Evolutionary conservation across 1,284 basidiomycete species (phyloP), one percentile per base, ranked within the genome.

Genomic region (Termitomyces sp.): DNA sequence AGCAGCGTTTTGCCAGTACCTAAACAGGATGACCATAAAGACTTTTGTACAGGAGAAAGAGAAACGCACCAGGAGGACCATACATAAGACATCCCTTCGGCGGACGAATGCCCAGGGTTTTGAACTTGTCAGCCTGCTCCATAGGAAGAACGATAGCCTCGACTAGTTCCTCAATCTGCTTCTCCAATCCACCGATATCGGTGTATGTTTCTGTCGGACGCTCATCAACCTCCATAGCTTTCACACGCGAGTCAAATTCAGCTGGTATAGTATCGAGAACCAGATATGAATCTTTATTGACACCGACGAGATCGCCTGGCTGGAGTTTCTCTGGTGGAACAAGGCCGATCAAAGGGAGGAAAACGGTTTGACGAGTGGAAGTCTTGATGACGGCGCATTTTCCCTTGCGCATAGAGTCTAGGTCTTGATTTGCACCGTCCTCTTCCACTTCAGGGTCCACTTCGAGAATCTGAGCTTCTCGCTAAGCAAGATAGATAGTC

Each of bases 171-270:
- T 99, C 97, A 64, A 99, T 98, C 75, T 99, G 97, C 74, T 99
- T 98, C 79, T 98, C 98, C 75, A 97, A 84, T 24, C 96, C 96
- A 70, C 96, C 96, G 57, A 99, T 90, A 69, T 98, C 96, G 34
- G 94, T 94, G 69, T 98, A 99, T 1, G 92, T 96, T 64, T 98
- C 94, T 54, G 96, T 96, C n/a, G 96, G 96, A 64, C 96, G 89
- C 73, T 99, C 96, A 70, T 99, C 96, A 41, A 99, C 96, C 70
- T 99, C 96, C 96, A 99, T 99, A 77, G 98, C 96, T 57, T 98
- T 99, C 9, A 99, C 97, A 8, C 94, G 94, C 24, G 96, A 94
- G 71, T 99, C 96, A 66, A 98, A 98, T 77, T 97, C 96, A 12
- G 96, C 94, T 33, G 96, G 96, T 49, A 99, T 80, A 2, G 92